Percentiles rank a stretch among this genome's conserved stretches.
phyloP scores from a whole-genome alignment of 805 yeast species.

The Metschnikowia continentalis region DNA sequence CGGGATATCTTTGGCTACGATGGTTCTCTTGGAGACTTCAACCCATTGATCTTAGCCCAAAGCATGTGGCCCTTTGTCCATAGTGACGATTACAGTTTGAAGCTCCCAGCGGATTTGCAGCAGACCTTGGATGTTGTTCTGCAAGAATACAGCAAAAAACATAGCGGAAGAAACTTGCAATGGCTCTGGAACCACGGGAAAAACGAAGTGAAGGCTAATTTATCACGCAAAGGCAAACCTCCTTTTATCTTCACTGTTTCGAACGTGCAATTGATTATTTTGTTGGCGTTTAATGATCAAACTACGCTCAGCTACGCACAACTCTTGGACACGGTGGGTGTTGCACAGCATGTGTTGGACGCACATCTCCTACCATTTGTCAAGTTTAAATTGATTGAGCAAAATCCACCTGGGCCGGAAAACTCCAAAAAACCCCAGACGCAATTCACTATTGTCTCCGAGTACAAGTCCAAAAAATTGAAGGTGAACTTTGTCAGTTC shows the following conservation, averaged over 20 bases:
- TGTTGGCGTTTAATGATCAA: slow-evolving; percentile 76
- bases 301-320: slow-evolving; percentile 56
- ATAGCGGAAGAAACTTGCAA: slow-evolving; percentile 81
- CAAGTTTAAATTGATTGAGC: slow-evolving; percentile 69
- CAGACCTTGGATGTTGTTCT: slow-evolving; percentile 65
- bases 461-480: slow-evolving; percentile 79
- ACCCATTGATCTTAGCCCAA: slow-evolving; percentile 77
- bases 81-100: slow-evolving; percentile 37
- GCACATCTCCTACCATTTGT: slow-evolving; percentile 77
- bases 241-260: slow-evolving; percentile 81
- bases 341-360: slow-evolving; percentile 60
- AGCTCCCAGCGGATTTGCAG: slow-evolving; percentile 64
- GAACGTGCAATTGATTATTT: slow-evolving; percentile 79
- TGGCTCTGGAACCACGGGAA: slow-evolving; percentile 97
- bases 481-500: slow-evolving; percentile 73
- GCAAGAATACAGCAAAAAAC: slow-evolving; percentile 66
- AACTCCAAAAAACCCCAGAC: slow-evolving; percentile 45
- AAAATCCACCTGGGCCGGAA: slow-evolving; percentile 60
- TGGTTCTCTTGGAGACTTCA: slow-evolving; percentile 40
- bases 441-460: slow-evolving; percentile 64
- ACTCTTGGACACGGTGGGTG: slow-evolving; percentile 62
- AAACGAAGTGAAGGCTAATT: slow-evolving; percentile 85
- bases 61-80: slow-evolving; percentile 81
- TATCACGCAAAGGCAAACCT: slow-evolving; percentile 74
- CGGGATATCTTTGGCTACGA: slow-evolving; percentile 38